Conservation (phyloP, 805 yeast genomes). For the Groenewaldozyma tartarivorans region DNA sequence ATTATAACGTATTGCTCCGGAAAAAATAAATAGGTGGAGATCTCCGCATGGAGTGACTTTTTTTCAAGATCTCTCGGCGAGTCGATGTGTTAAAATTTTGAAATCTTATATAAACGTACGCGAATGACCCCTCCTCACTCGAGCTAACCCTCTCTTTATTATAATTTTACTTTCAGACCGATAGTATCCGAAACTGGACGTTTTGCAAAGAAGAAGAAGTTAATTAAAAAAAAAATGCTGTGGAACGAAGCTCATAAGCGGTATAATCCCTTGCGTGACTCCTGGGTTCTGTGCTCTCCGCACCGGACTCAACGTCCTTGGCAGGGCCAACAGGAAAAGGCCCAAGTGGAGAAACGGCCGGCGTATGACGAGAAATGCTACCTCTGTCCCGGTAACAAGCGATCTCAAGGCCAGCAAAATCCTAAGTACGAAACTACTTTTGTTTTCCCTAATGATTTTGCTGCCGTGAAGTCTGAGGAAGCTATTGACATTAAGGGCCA, state of each 20-base stretch:
- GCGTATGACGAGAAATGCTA: conserved; percentile 57
- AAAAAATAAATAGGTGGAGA: too few species aligned
- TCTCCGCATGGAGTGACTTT: too few species aligned
- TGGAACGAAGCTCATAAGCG: conserved; percentile 45
- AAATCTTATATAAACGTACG: too few species aligned
- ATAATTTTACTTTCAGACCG: too few species aligned
- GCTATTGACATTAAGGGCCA: conserved; percentile 12
- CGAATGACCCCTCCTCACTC: too few species aligned
- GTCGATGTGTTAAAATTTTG: too few species aligned
- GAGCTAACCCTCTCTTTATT: too few species aligned
- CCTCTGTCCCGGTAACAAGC: conserved; percentile 60
- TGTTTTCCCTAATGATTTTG: conserved; percentile 57
- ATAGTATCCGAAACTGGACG: too few species aligned
- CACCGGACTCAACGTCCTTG: conserved; percentile 73
- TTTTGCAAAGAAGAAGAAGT: too few species aligned
- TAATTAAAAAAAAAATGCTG: conserved; percentile 3
- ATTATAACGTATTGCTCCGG: too few species aligned
- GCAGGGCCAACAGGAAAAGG: conserved; percentile 63
- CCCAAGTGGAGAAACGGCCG: conserved; percentile 36
- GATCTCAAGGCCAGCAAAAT: conserved; percentile 53
- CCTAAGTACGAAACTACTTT: conserved; percentile 50
- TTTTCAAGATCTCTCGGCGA: too few species aligned
- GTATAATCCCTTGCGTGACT: conserved; percentile 56
- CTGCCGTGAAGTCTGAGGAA: conserved; percentile 45
- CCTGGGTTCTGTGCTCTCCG: conserved; percentile 67